Evolutionary conservation across 805 yeast species (phyloP), one percentile per base, ranked within the genome.

Genomic region (Wickerhamiella nectarea): DNA sequence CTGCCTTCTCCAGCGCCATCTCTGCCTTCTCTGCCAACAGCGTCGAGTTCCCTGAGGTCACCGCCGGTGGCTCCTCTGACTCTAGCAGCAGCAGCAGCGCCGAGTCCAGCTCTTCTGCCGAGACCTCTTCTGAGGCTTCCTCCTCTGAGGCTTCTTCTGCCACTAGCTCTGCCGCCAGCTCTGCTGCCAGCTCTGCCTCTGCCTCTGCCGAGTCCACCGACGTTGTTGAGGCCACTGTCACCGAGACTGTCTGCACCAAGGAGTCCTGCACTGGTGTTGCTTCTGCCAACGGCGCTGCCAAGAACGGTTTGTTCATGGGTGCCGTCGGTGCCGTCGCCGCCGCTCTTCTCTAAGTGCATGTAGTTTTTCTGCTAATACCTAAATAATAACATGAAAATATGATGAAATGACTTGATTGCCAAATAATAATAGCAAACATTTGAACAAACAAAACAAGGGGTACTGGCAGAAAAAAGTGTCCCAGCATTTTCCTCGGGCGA

Each of bases 231-330:
- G 34, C 33, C 37, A 40, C 38, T 26, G 43, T 40, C 34, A 34
- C 36, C 29, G 43, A 40, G 43, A 40, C 43, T 11, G 38, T 34
- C 21, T 40, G 43, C 43, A 40, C 43, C 25, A 26, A 33, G 29
- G 33, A 22, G 19, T 28, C 38, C 34, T 40, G 43, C 43, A 40
- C 43, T 17, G 43, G 38, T 19, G 38, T 40, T 26, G 29, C 26
- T 25, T 29, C 43, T 25, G 43, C 43, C 26, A 40, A 40, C 38
- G 43, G 43, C 25, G 43, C 43, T n/a, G 43, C 25, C 35, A 17
- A 17, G 19, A 33, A 33, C 42, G 42, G 29, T 21, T 29, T 28
- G 14, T 17, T 25, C 43, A 5, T 40, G 17, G 43, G 43, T 19
- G 43, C 38, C 22, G 43, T 34, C 15, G 43, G 36, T 26, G 43